Conservation (phyloP, 1,284 basidiomycete genomes). For the Meira miltonrushii region DNA sequence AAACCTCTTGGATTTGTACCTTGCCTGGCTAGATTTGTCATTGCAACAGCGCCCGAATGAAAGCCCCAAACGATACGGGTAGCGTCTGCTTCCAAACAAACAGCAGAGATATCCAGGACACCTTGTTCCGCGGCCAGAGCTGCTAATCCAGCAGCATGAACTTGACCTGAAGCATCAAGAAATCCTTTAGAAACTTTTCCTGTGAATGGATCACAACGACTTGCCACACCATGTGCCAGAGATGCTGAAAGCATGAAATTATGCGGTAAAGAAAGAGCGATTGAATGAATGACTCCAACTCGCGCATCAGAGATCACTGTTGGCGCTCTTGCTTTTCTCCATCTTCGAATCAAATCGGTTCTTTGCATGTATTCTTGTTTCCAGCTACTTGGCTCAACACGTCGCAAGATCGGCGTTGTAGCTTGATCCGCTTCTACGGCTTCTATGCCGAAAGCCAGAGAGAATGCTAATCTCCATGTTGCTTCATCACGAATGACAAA, state of each 20-base stretch:
- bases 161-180: conserved; percentile 64
- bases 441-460: conserved; percentile 65
- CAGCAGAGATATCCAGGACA: conserved; percentile 61
- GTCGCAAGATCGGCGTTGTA: conserved; percentile 56
- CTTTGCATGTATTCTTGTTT: conserved; percentile 39
- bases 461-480: conserved; percentile 77
- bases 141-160: conserved; percentile 63
- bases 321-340: conserved; percentile 64
- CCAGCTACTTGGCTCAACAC: conserved; percentile 56
- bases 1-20: conserved; percentile 43
- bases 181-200: conserved; percentile 66
- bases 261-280: conserved; percentile 58
- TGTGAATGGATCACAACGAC: conserved; percentile 66
- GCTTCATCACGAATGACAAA: conserved; percentile 70
- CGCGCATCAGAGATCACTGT: conserved; percentile 55
- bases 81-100: conserved; percentile 63
- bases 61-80: conserved; percentile 73
- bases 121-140: conserved; percentile 71
- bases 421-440: conserved; percentile 60
- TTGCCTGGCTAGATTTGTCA: conserved; percentile 56
- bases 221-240: conserved; percentile 63
- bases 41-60: conserved; percentile 64
- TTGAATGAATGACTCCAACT: conserved; percentile 37
- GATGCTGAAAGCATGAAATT: conserved; percentile 61
- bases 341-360: conserved; percentile 51